Base-by-base conservation (phyloP, 2,329 filamentous ascomycete genomes). In the Xylaria sp. region DNA sequence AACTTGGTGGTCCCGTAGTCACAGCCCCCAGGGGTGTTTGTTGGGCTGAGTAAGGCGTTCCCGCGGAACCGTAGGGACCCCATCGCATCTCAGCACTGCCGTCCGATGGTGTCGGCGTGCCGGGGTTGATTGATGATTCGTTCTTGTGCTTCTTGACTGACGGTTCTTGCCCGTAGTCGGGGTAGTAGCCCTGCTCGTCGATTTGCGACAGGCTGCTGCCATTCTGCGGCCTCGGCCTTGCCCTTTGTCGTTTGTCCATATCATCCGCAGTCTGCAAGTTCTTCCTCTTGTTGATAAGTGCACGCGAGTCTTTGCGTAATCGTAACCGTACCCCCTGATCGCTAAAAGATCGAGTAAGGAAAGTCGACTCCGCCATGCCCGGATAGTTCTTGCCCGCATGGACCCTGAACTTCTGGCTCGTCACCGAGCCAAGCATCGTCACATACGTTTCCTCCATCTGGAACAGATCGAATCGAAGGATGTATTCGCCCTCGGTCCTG, bases 261-360 rank as follows among this genome's bases (percentile, higher is more conserved):
- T 61, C 61, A 19, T 67, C 63, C 13, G 63, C 61, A 17, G 63
- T 61, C 8, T 64, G 62, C 22, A 65, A 46, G 51, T 70, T 78
- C 22, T 76, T 73, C 66, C 80, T 83, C 52, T 76, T 73, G 17
- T 76, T 79, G 4, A 73, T 76, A 62, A 76, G 74, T 18, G 81
- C 81, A 52, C 90, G 81, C 41, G 90, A 88, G 71, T 96, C 91
- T 69, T 96, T 96, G 50, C 91, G 85, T 43, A 96, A 80, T 48
- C 91, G 82, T 26, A 96, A 76, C 47, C 91, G 87, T 13, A 96
- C 90, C 7, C 92, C 92, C 69, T 96, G 91, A 64, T 96, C 91
- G 60, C 89, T 89, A 71, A 96, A 93, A 0, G 88, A 86, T 47
- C 90, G 82, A 1, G 91, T 94, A 40, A 96, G 74, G 62, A 87